phyloP scores from a whole-genome alignment of 306 rosid species.

The Alnus rubra region DNA sequence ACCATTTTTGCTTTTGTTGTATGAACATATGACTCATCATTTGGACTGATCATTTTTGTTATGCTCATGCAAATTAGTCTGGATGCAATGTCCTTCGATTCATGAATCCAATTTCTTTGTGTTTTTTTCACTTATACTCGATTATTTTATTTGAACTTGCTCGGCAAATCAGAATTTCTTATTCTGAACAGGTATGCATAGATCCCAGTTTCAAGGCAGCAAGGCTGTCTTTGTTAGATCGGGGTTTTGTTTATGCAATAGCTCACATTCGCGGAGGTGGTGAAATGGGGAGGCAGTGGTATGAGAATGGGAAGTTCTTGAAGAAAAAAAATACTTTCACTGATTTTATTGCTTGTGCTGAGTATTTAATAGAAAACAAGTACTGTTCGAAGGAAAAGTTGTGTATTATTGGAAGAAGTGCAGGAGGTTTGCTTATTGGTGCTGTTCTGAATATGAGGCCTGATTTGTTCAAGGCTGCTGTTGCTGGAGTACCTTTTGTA shows the following conservation, averaged over 20 bases:
- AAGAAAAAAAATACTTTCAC: constrained; percentile 89
- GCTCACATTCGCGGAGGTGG: constrained; percentile 98
- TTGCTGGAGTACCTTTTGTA: constrained; percentile 96
- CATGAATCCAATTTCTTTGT: constrained; percentile 13
- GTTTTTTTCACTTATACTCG: constrained; percentile 5
- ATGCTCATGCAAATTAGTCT: constrained; percentile 11
- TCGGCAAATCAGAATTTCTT: constrained; percentile 25
- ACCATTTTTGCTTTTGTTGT: constrained; percentile 7
- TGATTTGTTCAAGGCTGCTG: constrained; percentile 88
- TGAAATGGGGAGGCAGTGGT: constrained; percentile 99
- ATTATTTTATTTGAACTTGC: constrained; percentile 11
- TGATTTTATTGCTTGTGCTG: constrained; percentile 89
- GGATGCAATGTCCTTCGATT: constrained; percentile 21
- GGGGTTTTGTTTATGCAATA: constrained; percentile 83
- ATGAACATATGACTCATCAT: constrained; percentile 7
- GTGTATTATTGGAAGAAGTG: constrained; percentile 89
- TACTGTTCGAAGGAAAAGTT: constrained; percentile 73
- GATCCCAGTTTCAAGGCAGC: constrained; percentile 79
- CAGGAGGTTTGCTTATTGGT: constrained; percentile 93
- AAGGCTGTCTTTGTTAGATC: constrained; percentile 84
- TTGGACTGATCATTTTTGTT: constrained; percentile 23
- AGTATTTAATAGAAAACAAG: constrained; percentile 72
- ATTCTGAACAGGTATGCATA: constrained; percentile 54
- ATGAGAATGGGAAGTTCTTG: constrained; percentile 86
- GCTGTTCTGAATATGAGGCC: constrained; percentile 98